Conservation (phyloP, 148 eudicot species). For the Nepenthes mirabilis region DNA sequence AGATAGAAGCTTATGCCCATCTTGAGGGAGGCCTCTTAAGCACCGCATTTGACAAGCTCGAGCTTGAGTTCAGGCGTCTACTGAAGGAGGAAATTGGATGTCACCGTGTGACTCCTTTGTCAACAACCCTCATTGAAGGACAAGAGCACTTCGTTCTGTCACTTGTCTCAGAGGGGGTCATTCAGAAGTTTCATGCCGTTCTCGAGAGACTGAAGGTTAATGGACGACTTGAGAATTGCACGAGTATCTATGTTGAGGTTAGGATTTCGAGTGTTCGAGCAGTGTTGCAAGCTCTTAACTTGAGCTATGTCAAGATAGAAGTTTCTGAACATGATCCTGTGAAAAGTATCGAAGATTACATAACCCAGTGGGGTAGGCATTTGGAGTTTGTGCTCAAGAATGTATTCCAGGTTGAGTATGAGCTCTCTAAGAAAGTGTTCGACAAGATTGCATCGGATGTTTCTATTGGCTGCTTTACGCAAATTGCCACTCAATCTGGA, state of each 20-base stretch:
- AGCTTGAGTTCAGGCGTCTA: slow-evolving; percentile 29
- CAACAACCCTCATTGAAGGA: not conserved
- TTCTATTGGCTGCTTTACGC: slow-evolving; percentile 39
- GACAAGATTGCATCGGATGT: slow-evolving; percentile 20
- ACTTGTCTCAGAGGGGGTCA: slow-evolving; percentile 14
- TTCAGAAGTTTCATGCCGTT: slow-evolving; percentile 39
- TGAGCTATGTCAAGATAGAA: slow-evolving; percentile 36
- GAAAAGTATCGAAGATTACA: slow-evolving; percentile 35
- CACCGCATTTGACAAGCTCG: slow-evolving; percentile 34
- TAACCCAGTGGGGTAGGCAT: slow-evolving; percentile 50
- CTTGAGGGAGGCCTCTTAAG: slow-evolving; percentile 35
- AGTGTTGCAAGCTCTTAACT: slow-evolving; percentile 34
- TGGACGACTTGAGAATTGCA: slow-evolving; percentile 31
- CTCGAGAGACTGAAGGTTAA: slow-evolving; percentile 34
- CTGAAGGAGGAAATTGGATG: slow-evolving; percentile 25
- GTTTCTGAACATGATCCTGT: slow-evolving; percentile 49
- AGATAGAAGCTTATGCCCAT: slow-evolving; percentile 21
- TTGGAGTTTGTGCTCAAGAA: slow-evolving; percentile 51
- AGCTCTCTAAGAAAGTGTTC: slow-evolving; percentile 34
- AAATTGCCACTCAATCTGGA: slow-evolving; percentile 40
- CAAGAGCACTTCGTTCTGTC: not conserved
- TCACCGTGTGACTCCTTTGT: slow-evolving; percentile 2
- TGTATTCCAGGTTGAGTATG: slow-evolving; percentile 39
- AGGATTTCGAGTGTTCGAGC: slow-evolving; percentile 34
- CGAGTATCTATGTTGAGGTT: slow-evolving; percentile 34